A percentile compares a stretch with the other conserved stretches of the same genome.
Evolutionary conservation across 2,329 filamentous ascomycete species (phyloP).

Genomic region (Cladophialophora exuberans): DNA sequence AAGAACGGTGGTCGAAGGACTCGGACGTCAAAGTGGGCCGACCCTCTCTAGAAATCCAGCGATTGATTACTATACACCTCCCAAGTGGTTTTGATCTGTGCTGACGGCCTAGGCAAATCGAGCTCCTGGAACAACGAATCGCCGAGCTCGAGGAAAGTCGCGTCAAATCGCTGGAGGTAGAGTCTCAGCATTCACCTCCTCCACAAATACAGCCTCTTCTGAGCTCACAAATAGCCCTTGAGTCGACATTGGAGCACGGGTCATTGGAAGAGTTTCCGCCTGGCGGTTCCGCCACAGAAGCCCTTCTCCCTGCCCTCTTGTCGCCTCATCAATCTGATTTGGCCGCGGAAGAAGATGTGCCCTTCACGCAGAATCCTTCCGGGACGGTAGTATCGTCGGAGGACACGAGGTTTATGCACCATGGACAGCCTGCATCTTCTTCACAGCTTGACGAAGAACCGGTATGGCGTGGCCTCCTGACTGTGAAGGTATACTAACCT

Average conservation of each 20-base stretch:
- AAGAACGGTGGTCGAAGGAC: neutral
- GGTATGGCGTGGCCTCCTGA: neutral
- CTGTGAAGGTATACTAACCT: neutral
- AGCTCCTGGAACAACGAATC: conserved; percentile 1
- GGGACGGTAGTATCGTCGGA: too few species aligned
- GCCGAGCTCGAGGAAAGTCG: conserved; percentile 1
- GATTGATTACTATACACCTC: neutral
- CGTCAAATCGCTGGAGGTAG: neutral
- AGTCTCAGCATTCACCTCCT: neutral
- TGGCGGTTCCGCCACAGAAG: too few species aligned
- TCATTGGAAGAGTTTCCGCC: too few species aligned
- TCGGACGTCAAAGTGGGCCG: neutral
- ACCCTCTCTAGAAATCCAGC: neutral
- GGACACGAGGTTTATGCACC: too few species aligned
- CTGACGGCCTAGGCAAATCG: neutral
- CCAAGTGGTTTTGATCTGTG: neutral
- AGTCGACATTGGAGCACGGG: too few species aligned
- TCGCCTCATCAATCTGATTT: too few species aligned
- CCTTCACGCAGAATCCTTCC: too few species aligned
- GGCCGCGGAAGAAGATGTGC: too few species aligned
- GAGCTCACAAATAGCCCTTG: neutral
- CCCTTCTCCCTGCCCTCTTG: too few species aligned
- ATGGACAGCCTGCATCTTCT: too few species aligned
- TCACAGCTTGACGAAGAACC: neutral
- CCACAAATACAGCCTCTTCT: neutral